Conservation (phyloP, 805 yeast species). For the Clavispora fructus region DNA sequence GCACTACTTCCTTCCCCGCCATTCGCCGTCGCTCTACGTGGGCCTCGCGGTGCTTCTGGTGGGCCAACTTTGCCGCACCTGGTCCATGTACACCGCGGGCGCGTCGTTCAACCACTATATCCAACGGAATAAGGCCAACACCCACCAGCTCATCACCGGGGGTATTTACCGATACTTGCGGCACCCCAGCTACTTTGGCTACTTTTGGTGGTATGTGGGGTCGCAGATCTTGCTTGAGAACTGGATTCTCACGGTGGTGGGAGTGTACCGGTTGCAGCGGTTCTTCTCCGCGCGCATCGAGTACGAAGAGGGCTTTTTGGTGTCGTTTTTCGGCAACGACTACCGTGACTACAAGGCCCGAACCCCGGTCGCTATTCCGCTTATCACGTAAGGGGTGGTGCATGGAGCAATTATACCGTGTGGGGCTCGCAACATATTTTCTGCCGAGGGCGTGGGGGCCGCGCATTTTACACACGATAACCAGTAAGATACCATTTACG, state of each 20-base stretch:
- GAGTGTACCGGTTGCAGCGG: conserved; percentile 51
- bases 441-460: neutral
- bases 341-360: conserved; percentile 49
- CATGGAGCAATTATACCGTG: no score
- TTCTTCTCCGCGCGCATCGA: conserved; percentile 68
- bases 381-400: neutral
- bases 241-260: conserved; percentile 52
- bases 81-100: conserved; percentile 86
- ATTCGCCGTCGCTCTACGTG: conserved; percentile 3
- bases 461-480: neutral
- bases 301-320: conserved; percentile 64
- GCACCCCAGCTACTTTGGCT: conserved; percentile 92
- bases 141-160: conserved; percentile 63
- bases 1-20: neutral
- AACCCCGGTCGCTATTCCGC: conserved; percentile 60
- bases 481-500: neutral
- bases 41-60: conserved; percentile 47
- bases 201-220: conserved; percentile 91
- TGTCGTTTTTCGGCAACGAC: conserved; percentile 64
- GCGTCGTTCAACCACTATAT: conserved; percentile 80
- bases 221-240: conserved; percentile 69
- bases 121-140: conserved; percentile 42
- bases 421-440: no score
- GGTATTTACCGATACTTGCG: conserved; percentile 68
- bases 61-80: conserved; percentile 68